Percentiles rank a stretch among this genome's conserved stretches.
phyloP scores from a whole-genome alignment of 2,329 filamentous ascomycete genomes.

The Neoscytalidium dimidiatum region DNA sequence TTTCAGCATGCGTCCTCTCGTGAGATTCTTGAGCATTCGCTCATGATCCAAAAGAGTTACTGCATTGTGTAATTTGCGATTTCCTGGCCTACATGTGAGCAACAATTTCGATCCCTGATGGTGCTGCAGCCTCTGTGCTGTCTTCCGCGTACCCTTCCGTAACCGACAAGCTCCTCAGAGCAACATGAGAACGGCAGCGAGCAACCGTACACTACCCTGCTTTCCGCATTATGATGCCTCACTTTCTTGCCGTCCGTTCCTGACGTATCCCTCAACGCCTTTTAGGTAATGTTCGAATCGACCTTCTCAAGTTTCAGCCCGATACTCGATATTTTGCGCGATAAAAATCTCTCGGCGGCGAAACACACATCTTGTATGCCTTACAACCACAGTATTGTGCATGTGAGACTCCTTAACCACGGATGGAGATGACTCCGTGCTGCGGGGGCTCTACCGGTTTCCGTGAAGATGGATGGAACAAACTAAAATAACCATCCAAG shows the following conservation, averaged over 20 bases:
- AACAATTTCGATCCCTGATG: neutral
- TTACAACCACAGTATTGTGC: neutral
- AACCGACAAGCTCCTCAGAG: neutral
- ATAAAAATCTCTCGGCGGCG: neutral
- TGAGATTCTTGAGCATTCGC: neutral
- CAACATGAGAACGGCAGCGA: neutral
- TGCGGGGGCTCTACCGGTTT: neutral
- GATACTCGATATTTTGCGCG: neutral
- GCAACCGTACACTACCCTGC: neutral
- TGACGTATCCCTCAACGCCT: neutral
- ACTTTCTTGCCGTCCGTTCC: neutral
- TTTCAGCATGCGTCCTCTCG: neutral
- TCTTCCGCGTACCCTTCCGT: neutral
- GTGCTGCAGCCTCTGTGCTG: neutral
- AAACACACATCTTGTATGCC: neutral
- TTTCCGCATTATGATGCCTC: neutral
- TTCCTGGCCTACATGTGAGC: neutral
- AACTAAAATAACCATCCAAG: neutral
- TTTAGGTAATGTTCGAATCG: neutral
- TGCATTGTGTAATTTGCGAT: neutral
- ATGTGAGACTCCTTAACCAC: neutral
- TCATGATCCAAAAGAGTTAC: no score
- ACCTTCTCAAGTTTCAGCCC: neutral
- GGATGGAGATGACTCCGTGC: neutral
- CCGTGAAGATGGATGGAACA: neutral